These are phyloP conservation scores for Trametes sp. DNA, from an alignment of 1,284 basidiomycete genomes.

Conservation along the genomic window DNA sequence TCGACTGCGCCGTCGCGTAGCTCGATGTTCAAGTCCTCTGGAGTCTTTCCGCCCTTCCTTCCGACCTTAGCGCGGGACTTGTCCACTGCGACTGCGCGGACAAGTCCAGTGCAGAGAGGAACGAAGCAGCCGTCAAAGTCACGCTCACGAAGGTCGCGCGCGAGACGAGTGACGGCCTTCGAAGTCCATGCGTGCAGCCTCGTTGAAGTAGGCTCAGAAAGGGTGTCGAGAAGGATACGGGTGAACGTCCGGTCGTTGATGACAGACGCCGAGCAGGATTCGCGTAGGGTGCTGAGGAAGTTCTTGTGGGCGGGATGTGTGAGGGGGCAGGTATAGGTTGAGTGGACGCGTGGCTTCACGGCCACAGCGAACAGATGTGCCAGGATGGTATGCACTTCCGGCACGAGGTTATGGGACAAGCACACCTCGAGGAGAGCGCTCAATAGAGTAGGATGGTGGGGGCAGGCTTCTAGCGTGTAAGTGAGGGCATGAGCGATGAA, in stretches of 20 bases:
- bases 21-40: neutral
- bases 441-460: constrained; percentile 55
- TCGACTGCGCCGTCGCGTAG: constrained; percentile 18
- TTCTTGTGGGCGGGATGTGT: constrained; percentile 50
- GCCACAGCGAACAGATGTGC: constrained; percentile 45
- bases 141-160: constrained; percentile 38
- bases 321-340: constrained; percentile 31
- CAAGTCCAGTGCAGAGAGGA: constrained; percentile 31
- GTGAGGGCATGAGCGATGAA: constrained; percentile 59
- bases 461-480: constrained; percentile 53
- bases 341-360: constrained; percentile 34
- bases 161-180: constrained; percentile 46
- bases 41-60: constrained; percentile 3
- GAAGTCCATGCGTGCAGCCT: constrained; percentile 48
- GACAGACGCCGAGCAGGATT: constrained; percentile 38
- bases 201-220: constrained; percentile 20
- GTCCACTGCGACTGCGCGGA: constrained; percentile 19
- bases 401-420: constrained; percentile 47
- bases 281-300: constrained; percentile 48
- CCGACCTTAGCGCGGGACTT: constrained; percentile 3
- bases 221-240: constrained; percentile 29
- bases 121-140: constrained; percentile 39
- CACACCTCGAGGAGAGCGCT: constrained; percentile 56
- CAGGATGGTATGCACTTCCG: constrained; percentile 55
- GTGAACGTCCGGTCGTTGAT: constrained; percentile 37